A percentile compares a stretch with the other conserved stretches of the same genome.
Conservation (phyloP, 1,284 basidiomycete species). For the Cryptococcus amylolentus region DNA sequence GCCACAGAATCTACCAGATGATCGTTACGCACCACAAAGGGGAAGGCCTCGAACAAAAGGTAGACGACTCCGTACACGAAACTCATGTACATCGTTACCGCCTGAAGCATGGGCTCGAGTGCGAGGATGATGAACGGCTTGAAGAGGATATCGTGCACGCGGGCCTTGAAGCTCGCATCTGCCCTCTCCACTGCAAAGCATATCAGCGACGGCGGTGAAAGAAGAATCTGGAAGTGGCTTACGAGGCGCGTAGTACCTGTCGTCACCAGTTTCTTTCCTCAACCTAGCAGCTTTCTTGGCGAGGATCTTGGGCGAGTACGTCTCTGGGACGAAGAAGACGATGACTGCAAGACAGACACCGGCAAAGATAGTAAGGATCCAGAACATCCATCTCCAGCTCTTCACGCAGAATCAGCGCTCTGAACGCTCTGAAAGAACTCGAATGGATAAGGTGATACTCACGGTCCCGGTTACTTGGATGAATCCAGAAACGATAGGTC, state of each 20-base stretch:
- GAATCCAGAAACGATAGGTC: constrained; percentile 64
- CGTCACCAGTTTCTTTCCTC: constrained; percentile 62
- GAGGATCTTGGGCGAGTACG: constrained; percentile 59
- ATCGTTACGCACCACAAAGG: constrained; percentile 40
- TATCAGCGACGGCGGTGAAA: background rate
- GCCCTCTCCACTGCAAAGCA: constrained; percentile 27
- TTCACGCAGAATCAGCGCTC: background rate
- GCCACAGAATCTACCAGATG: too few relatives aligned
- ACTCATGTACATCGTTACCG: constrained; percentile 64
- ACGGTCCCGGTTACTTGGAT: constrained; percentile 53
- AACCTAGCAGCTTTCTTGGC: constrained; percentile 53
- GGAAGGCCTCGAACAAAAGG: constrained; percentile 48
- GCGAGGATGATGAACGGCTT: constrained; percentile 65
- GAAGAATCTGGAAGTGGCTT: constrained; percentile 20
- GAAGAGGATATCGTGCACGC: constrained; percentile 53
- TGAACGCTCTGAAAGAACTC: too few relatives aligned
- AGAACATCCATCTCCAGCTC: constrained; percentile 58
- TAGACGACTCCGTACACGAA: constrained; percentile 49
- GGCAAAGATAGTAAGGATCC: constrained; percentile 65
- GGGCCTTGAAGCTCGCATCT: constrained; percentile 21
- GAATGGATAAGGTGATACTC: constrained; percentile 3
- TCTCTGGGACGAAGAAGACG: constrained; percentile 71
- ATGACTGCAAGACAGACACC: constrained; percentile 49
- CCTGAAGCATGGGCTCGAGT: constrained; percentile 74
- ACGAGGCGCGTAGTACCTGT: constrained; percentile 57